phyloP scores from a whole-genome alignment of 2,329 filamentous ascomycete genomes.

The Fusarium sp. region DNA sequence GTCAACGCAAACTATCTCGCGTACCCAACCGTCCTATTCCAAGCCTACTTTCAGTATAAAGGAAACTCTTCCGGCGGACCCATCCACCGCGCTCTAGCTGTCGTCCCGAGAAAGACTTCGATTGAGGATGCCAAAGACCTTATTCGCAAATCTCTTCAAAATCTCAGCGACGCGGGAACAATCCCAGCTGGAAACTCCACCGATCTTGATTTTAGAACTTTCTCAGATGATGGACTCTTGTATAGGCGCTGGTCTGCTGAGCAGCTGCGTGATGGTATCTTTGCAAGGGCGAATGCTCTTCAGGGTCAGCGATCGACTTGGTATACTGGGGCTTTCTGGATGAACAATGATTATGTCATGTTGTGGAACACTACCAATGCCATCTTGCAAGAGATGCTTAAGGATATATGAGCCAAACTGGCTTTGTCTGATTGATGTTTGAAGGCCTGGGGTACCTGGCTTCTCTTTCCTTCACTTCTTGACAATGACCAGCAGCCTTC shows the following conservation, averaged over 20 bases:
- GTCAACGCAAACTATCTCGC: neutral
- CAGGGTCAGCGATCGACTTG: neutral
- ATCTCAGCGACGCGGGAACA: neutral
- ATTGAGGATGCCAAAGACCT: neutral
- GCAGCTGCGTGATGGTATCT: neutral
- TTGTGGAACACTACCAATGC: neutral
- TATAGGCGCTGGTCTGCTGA: neutral
- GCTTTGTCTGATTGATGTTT: no score
- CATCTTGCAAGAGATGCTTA: neutral
- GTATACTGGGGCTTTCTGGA: neutral
- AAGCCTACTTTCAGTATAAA: neutral
- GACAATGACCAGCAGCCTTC: no score
- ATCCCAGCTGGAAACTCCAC: neutral
- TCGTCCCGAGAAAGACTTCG: neutral
- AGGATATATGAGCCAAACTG: fast-evolving
- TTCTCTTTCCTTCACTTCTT: no score
- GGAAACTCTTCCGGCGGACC: neutral
- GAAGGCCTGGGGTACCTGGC: no score
- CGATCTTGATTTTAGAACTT: neutral
- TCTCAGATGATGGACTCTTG: neutral
- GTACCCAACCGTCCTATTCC: neutral
- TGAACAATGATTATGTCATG: neutral
- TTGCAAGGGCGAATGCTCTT: neutral
- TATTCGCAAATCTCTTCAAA: fast-evolving
- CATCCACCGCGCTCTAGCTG: neutral